These are phyloP conservation scores for Mucor mucedo DNA, from an alignment of 371 early-diverging fungal species.

Conservation along the genomic window DNA sequence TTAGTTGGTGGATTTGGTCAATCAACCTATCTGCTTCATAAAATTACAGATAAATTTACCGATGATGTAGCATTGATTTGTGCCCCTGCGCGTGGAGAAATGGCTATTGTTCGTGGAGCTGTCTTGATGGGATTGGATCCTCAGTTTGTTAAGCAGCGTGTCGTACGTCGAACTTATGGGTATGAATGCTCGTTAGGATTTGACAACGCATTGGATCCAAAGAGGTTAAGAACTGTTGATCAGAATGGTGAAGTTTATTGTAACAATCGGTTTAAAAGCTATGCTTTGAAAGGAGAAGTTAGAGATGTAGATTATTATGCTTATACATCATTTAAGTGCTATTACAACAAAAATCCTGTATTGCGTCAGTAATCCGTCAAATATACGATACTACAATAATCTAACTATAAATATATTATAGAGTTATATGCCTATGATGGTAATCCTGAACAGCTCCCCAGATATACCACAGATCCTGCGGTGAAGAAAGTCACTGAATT, in stretches of 20 bases:
- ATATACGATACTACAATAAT: not conserved
- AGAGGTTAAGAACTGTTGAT: constrained; percentile 47
- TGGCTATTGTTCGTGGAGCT: constrained; percentile 53
- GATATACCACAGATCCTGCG: not conserved
- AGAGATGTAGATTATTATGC: constrained; percentile 60
- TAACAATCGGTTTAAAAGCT: constrained; percentile 61
- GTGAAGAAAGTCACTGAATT: not conserved
- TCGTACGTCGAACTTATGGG: constrained; percentile 62
- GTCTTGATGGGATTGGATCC: constrained; percentile 61
- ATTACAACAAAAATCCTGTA: constrained; percentile 51
- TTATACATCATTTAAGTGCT: constrained; percentile 60
- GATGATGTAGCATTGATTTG: constrained; percentile 43
- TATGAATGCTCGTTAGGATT: constrained; percentile 63
- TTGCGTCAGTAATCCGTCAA: constrained; percentile 27
- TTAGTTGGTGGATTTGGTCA: constrained; percentile 56
- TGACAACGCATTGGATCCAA: constrained; percentile 54
- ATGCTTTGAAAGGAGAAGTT: constrained; percentile 60
- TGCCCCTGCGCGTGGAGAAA: constrained; percentile 51
- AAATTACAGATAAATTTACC: constrained; percentile 21
- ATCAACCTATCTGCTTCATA: constrained; percentile 42
- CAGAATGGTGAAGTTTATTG: constrained; percentile 45
- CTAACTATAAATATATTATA: constrained; percentile 2
- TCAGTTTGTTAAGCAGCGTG: constrained; percentile 56
- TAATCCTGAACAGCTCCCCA: constrained; percentile 16
- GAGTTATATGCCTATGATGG: constrained; percentile 53